A percentile compares a stretch with the other conserved stretches of the same genome.
Evolutionary conservation across 1,284 basidiomycete species (phyloP).

Genomic region (Malassezia japonica): DNA sequence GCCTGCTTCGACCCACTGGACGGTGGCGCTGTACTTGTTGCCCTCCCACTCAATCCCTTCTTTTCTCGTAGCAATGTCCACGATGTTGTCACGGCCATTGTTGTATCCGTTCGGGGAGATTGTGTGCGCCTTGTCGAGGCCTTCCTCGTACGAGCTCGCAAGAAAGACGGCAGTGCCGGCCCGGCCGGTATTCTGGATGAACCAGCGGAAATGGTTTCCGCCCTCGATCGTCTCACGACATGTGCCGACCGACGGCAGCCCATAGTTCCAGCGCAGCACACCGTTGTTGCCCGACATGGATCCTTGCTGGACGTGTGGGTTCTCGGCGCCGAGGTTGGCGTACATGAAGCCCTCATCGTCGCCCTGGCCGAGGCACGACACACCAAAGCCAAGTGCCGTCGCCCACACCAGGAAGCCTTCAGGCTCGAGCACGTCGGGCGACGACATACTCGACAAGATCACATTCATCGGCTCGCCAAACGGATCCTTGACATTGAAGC

Average conservation of each 20-base stretch:
- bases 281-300: slow-evolving; percentile 33
- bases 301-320: slow-evolving; percentile 27
- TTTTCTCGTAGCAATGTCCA: slow-evolving; percentile 40
- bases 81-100: slow-evolving; percentile 61
- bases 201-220: slow-evolving; percentile 83
- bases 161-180: slow-evolving; percentile 67
- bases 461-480: slow-evolving; percentile 43
- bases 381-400: slow-evolving; percentile 43
- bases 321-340: slow-evolving; percentile 36
- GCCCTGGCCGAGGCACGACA: slow-evolving; percentile 44
- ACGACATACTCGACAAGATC: slow-evolving; percentile 38
- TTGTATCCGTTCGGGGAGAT: slow-evolving; percentile 36
- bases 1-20: slow-evolving; percentile 37
- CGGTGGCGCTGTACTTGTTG: slow-evolving; percentile 28
- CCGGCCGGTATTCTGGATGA: slow-evolving; percentile 58
- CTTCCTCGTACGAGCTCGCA: slow-evolving; percentile 51
- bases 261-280: slow-evolving; percentile 38
- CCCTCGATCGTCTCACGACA: slow-evolving; percentile 67
- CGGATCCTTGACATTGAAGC: background rate
- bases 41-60: slow-evolving; percentile 48
- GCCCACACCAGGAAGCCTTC: slow-evolving; percentile 44
- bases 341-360: slow-evolving; percentile 29
- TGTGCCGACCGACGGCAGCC: slow-evolving; percentile 25
- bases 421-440: slow-evolving; percentile 25
- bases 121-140: slow-evolving; percentile 25